Percentiles rank a stretch among this genome's conserved stretches.
These are phyloP conservation scores for Coprinopsis sp. DNA, from an alignment of 768 basidiomycete genomes.

Conservation along the genomic window DNA sequence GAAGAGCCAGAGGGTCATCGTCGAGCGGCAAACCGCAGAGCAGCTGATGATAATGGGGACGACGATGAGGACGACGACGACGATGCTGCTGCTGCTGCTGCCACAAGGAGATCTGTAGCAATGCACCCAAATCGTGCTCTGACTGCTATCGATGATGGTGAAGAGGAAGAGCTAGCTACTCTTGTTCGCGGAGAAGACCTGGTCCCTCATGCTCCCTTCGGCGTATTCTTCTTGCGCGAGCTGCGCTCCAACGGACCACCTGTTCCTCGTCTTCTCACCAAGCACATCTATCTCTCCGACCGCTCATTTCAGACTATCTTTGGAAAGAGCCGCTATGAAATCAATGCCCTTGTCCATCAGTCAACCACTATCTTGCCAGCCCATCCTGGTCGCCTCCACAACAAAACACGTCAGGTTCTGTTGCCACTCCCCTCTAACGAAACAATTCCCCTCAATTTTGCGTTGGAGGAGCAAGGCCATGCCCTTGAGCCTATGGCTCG, in stretches of 20 bases:
- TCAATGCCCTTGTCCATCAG: background rate
- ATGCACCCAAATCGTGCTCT: background rate
- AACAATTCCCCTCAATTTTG: background rate
- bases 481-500: background rate
- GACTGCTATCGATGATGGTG: background rate
- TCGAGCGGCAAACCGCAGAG: background rate
- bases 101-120: too few relatives aligned
- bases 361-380: background rate
- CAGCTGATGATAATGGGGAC: too few relatives aligned
- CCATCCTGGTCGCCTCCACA: background rate
- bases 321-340: background rate
- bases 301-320: background rate
- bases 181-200: background rate
- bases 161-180: background rate
- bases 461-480: background rate
- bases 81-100: background rate
- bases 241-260: background rate
- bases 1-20: background rate
- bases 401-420: background rate
- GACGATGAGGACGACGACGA: background rate
- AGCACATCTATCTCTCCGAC: background rate
- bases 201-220: background rate
- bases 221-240: background rate
- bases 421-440: background rate
- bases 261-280: background rate